Percentiles rank a stretch among this genome's conserved stretches.
These are phyloP conservation scores for Pleurotus djamor DNA, from an alignment of 768 basidiomycete genomes.

Conservation along the genomic window DNA sequence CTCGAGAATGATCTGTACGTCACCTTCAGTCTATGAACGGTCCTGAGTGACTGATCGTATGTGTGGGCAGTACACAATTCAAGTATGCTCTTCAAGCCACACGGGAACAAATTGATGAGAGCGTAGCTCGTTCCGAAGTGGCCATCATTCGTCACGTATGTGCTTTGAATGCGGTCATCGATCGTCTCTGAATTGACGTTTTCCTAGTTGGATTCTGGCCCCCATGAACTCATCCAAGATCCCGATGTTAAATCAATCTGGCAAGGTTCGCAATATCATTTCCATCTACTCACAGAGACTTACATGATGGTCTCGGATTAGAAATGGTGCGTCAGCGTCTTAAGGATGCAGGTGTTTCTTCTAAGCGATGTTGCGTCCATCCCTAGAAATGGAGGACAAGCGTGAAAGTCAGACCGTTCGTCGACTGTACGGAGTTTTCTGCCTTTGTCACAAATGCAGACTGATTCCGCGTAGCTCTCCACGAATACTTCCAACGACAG, in stretches of 20 bases:
- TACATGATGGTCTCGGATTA: too few relatives aligned
- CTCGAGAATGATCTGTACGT: slow-evolving; percentile 9
- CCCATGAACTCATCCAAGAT: slow-evolving; percentile 20
- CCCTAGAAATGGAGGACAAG: slow-evolving; percentile 18
- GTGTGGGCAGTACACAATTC: slow-evolving; percentile 12
- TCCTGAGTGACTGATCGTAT: background rate
- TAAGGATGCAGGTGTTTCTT: too few relatives aligned
- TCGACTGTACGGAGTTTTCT: slow-evolving; percentile 16
- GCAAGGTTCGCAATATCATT: slow-evolving; percentile 14
- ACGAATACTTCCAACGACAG: slow-evolving; percentile 13
- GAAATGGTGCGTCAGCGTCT: slow-evolving; percentile 15
- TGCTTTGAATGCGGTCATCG: too few relatives aligned
- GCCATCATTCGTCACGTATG: slow-evolving; percentile 14
- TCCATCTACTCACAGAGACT: too few relatives aligned
- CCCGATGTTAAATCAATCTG: slow-evolving; percentile 17
- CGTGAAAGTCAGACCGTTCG: slow-evolving; percentile 17
- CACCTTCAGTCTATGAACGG: background rate
- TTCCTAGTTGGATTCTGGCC: slow-evolving; percentile 17
- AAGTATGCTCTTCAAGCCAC: slow-evolving; percentile 13
- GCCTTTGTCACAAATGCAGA: too few relatives aligned
- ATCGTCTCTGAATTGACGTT: background rate
- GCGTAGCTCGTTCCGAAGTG: slow-evolving; percentile 12
- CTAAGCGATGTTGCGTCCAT: too few relatives aligned
- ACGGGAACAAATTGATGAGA: slow-evolving; percentile 11
- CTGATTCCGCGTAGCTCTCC: slow-evolving; percentile 9